Evolutionary conservation across 257 asterid species (phyloP).

Genomic region (Asclepias syriaca): DNA sequence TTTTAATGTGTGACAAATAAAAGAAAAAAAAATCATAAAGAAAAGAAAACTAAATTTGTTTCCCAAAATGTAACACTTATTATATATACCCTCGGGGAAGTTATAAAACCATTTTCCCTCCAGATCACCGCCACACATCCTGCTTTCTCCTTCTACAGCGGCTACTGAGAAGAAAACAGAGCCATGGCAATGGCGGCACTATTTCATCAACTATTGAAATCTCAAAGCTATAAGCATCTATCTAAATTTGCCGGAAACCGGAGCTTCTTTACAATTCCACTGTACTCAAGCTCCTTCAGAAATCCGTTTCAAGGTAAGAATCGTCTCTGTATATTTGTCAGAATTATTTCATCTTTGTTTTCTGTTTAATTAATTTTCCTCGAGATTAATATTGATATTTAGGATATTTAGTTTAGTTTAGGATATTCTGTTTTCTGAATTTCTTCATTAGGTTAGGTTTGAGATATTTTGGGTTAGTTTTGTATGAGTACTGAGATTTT

Average conservation of each 20-base stretch:
- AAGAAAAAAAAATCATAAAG: too few relatives aligned
- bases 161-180: neutral
- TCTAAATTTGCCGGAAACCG: conserved; percentile 18
- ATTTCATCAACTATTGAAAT: conserved; percentile 31
- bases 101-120: neutral
- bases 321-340: neutral
- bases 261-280: conserved; percentile 14
- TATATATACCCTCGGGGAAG: too few relatives aligned
- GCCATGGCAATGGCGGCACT: conserved; percentile 35
- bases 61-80: too few relatives aligned
- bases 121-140: neutral
- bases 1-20: too few relatives aligned
- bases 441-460: neutral
- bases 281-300: conserved; percentile 27
- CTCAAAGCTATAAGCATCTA: conserved; percentile 15
- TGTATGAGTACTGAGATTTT: neutral
- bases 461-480: neutral
- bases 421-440: neutral
- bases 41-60: too few relatives aligned
- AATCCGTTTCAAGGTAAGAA: conserved; percentile 39
- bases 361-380: neutral
- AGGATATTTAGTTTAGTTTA: neutral
- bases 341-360: neutral
- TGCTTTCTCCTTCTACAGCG: neutral
- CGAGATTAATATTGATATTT: neutral